Conservation (phyloP, 805 yeast genomes). For the Hanseniaspora vineae region DNA sequence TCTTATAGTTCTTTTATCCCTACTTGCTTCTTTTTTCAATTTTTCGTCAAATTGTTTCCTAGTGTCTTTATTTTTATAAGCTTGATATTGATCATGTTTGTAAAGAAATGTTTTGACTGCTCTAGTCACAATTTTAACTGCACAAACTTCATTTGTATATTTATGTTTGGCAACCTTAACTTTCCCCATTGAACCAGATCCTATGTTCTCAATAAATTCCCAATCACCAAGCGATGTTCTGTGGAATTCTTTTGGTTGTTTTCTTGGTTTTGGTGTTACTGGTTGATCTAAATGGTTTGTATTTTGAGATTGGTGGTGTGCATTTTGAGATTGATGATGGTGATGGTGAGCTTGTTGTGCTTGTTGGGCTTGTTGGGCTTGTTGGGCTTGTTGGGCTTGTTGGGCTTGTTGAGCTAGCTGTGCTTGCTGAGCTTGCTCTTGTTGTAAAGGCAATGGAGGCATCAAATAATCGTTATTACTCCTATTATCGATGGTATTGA, state of each 20-base stretch:
- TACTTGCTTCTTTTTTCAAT: slow-evolving; percentile 68
- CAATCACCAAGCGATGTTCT: slow-evolving; percentile 90
- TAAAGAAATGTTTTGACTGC: slow-evolving; percentile 70
- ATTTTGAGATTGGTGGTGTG: neutral
- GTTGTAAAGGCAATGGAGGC: slow-evolving; percentile 5
- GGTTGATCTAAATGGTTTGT: neutral
- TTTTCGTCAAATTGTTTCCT: slow-evolving; percentile 52
- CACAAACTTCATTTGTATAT: slow-evolving; percentile 70
- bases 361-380: slow-evolving; percentile 5
- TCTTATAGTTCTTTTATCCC: slow-evolving; percentile 84
- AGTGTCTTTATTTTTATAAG: slow-evolving; percentile 47
- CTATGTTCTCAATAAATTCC: slow-evolving; percentile 90
- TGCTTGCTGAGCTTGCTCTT: slow-evolving; percentile 3
- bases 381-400: slow-evolving; percentile 9
- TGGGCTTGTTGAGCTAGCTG: slow-evolving; percentile 5
- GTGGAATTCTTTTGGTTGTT: slow-evolving; percentile 38
- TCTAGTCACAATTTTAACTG: slow-evolving; percentile 84
- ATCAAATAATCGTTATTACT: slow-evolving; percentile 3
- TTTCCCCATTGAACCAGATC: slow-evolving; percentile 99
- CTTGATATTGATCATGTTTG: slow-evolving; percentile 56
- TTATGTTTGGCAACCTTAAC: slow-evolving; percentile 88
- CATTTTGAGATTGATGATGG: too few species aligned
- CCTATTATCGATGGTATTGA: too few species aligned
- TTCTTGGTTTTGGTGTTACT: slow-evolving; percentile 5
- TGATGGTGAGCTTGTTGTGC: too few species aligned